These are phyloP conservation scores for Coelastrella sp. DNA, from an alignment of 139 green algal genomes.

Conservation along the genomic window DNA sequence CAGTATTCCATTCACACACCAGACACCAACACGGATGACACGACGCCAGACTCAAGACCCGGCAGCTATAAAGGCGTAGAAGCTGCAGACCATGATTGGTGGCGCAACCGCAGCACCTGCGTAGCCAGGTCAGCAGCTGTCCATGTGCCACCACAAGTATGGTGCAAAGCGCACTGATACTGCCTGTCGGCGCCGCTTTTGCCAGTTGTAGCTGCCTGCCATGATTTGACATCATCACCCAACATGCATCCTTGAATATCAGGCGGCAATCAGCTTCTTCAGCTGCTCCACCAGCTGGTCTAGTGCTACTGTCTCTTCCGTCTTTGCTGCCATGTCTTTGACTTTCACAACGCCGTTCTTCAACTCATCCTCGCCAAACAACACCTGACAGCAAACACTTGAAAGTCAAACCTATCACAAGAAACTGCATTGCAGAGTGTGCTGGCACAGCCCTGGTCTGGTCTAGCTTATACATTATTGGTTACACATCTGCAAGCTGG, in stretches of 20 bases:
- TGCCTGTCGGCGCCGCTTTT: too few species aligned
- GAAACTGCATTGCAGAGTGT: background rate
- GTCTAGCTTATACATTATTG: too few species aligned
- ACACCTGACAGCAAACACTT: slow-evolving; percentile 32
- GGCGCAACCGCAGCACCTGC: too few species aligned
- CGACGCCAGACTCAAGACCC: too few species aligned
- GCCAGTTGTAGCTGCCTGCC: background rate
- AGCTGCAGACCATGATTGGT: too few species aligned
- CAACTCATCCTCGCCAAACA: slow-evolving; percentile 84
- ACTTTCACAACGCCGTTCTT: slow-evolving; percentile 81
- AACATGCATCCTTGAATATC: background rate
- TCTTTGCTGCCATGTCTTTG: slow-evolving; percentile 79
- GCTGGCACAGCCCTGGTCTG: background rate
- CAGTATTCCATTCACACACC: too few species aligned
- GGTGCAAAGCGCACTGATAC: too few species aligned
- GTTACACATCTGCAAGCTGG: too few species aligned
- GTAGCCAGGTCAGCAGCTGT: too few species aligned
- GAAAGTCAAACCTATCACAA: background rate
- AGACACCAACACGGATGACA: too few species aligned
- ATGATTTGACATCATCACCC: background rate
- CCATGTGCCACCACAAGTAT: too few species aligned
- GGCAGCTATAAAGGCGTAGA: too few species aligned
- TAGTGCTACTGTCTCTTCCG: slow-evolving; percentile 67
- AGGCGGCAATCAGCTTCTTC: slow-evolving; percentile 14
- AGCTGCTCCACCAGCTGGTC: slow-evolving; percentile 62